phyloP scores from a whole-genome alignment of 208 protist genomes.

The Blastocrithidia nonstop region DNA sequence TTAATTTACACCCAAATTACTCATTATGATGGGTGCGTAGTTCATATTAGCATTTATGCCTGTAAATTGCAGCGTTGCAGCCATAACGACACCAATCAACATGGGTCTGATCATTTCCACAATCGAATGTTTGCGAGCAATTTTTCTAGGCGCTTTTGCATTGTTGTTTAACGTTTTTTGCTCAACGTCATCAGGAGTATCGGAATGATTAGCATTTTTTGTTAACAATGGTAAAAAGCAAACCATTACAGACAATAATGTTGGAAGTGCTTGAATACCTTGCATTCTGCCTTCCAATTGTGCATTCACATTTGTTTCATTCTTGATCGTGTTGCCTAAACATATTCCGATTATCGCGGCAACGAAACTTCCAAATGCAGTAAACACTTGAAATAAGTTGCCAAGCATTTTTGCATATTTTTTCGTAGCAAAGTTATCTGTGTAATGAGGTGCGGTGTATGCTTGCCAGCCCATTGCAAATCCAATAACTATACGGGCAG shows the following conservation, averaged over 20 bases:
- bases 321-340: constrained; percentile 15
- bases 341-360: constrained; percentile 21
- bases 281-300: constrained; percentile 23
- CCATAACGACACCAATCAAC: constrained; percentile 15
- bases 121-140: constrained; percentile 27
- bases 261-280: constrained; percentile 14
- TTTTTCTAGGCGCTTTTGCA: background rate
- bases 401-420: constrained; percentile 14
- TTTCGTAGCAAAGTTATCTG: constrained; percentile 18
- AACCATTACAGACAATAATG: constrained; percentile 9
- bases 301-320: constrained; percentile 7
- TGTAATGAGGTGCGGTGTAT: constrained; percentile 25
- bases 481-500: constrained; percentile 32
- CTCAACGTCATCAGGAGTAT: constrained; percentile 2
- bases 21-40: constrained; percentile 47
- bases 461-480: constrained; percentile 19
- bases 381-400: constrained; percentile 30
- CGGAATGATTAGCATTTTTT: constrained; percentile 4
- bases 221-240: constrained; percentile 19
- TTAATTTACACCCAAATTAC: constrained; percentile 14
- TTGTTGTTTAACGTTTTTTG: constrained; percentile 5
- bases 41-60: constrained; percentile 63
- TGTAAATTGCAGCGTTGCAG: constrained; percentile 32
- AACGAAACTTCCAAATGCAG: constrained; percentile 25
- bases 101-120: constrained; percentile 15